phyloP scores from a whole-genome alignment of 2,329 filamentous ascomycete genomes.

The Fusarium sp. region DNA sequence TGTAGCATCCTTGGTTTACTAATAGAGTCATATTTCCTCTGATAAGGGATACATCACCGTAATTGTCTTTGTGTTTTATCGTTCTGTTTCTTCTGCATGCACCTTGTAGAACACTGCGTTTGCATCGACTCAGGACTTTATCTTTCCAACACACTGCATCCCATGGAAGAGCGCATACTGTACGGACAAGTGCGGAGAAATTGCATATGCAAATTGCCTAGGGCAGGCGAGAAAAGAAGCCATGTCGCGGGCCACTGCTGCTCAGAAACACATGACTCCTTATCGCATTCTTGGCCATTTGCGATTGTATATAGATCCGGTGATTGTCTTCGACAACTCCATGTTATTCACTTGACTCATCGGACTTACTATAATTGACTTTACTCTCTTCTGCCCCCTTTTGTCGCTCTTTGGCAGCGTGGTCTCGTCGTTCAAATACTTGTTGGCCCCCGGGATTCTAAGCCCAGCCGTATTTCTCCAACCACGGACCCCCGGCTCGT shows the following conservation, averaged over 20 bases:
- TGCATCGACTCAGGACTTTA: neutral
- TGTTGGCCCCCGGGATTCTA: neutral
- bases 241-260: neutral
- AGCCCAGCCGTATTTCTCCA: no score
- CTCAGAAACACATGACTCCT: neutral
- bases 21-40: rapidly evolving
- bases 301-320: neutral
- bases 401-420: neutral
- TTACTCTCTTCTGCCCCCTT: neutral
- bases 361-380: neutral
- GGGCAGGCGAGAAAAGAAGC: neutral
- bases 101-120: neutral
- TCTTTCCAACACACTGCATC: neutral
- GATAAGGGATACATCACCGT: rapidly evolving
- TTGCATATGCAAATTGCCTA: neutral
- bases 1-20: rapidly evolving
- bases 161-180: neutral
- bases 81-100: neutral
- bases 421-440: neutral
- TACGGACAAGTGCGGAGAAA: neutral
- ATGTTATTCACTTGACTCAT: neutral
- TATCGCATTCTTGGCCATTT: neutral
- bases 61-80: rapidly evolving
- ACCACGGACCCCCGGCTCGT: neutral
- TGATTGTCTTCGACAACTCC: neutral